Percentiles rank a stretch among this genome's conserved stretches.
Evolutionary conservation across 441 rosid genomes (phyloP).

Genomic region (Manihot esculenta): DNA sequence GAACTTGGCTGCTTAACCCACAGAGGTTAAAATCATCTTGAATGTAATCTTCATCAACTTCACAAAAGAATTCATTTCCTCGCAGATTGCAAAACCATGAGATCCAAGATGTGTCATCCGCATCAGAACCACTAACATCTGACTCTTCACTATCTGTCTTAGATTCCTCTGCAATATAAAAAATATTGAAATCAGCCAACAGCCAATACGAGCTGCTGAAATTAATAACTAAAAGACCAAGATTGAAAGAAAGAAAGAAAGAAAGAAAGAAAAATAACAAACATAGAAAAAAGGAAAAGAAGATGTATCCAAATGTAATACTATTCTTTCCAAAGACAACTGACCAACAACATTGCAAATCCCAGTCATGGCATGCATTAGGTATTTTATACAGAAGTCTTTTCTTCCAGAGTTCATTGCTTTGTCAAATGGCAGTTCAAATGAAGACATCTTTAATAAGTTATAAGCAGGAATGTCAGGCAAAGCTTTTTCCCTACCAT

Average conservation of each 20-base stretch:
- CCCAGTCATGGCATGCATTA: neutral
- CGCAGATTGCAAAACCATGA: slow-evolving; percentile 94
- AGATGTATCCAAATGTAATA: neutral
- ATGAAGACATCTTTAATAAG: neutral
- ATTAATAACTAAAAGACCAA: neutral
- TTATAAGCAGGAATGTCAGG: neutral
- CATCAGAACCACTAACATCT: slow-evolving; percentile 89
- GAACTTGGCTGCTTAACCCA: slow-evolving; percentile 94
- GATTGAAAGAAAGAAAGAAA: neutral
- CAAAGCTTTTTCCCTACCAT: too few relatives aligned
- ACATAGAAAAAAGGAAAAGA: neutral
- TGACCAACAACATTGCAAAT: neutral
- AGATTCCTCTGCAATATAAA: slow-evolving; percentile 51
- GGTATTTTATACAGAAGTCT: neutral
- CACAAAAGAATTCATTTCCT: slow-evolving; percentile 93
- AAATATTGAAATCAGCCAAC: slow-evolving; percentile 14
- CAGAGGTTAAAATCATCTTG: slow-evolving; percentile 97
- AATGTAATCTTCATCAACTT: slow-evolving; percentile 91
- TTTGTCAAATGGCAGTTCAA: neutral
- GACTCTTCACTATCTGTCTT: slow-evolving; percentile 78
- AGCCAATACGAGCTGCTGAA: slow-evolving; percentile 6
- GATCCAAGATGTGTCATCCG: slow-evolving; percentile 91
- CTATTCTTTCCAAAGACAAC: neutral
- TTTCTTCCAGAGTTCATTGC: neutral
- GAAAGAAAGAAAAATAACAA: neutral